These are phyloP conservation scores for Porphyrellus cyaneotinctus DNA, from an alignment of 768 basidiomycete genomes.

Conservation along the genomic window DNA sequence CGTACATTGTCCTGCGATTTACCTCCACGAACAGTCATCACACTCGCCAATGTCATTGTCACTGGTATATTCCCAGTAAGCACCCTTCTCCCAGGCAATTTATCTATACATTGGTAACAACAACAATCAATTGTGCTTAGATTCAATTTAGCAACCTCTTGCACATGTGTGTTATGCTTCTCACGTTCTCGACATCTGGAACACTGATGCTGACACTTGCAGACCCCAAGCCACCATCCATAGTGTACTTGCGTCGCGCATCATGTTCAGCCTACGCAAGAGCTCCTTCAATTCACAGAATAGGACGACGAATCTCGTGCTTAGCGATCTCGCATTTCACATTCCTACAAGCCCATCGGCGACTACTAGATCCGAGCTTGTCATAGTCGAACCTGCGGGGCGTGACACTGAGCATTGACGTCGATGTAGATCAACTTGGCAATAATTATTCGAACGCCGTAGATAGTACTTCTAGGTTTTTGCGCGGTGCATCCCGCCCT, in stretches of 20 bases:
- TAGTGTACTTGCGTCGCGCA: slow-evolving; percentile 2
- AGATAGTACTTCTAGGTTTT: too few species aligned
- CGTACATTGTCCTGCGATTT: neutral
- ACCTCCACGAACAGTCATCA: too few species aligned
- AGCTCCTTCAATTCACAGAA: neutral
- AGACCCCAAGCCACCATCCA: slow-evolving; percentile 7
- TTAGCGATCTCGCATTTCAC: neutral
- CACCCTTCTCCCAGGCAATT: neutral
- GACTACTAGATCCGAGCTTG: too few species aligned
- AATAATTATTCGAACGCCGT: too few species aligned
- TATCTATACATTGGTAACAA: neutral
- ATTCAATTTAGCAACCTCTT: slow-evolving; percentile 2
- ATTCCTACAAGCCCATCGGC: neutral
- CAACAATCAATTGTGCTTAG: neutral
- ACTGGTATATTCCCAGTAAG: slow-evolving; percentile 9
- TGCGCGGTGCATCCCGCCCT: too few species aligned
- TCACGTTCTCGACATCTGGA: neutral
- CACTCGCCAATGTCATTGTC: slow-evolving; percentile 11
- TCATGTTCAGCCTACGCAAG: slow-evolving; percentile 12
- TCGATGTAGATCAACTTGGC: too few species aligned
- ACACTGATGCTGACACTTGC: too few species aligned
- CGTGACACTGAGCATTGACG: too few species aligned
- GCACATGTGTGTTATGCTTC: neutral
- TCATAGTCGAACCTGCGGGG: too few species aligned
- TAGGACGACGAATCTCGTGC: neutral